Evolutionary conservation across 2,329 filamentous ascomycete species (phyloP), one percentile per base, ranked within the genome.

Genomic region (Diaporthe destruens): DNA sequence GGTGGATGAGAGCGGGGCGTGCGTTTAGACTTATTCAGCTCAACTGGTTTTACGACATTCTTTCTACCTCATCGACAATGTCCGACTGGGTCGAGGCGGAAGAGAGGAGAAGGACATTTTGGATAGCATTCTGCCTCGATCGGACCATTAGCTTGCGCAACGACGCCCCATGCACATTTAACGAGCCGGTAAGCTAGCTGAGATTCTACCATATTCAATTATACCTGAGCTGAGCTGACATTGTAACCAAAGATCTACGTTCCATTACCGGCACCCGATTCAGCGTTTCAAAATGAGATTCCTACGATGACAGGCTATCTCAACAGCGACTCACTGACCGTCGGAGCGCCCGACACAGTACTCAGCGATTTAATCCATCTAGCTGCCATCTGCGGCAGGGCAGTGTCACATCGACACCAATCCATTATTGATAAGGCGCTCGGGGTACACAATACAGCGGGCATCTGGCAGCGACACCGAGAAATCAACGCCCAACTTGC

Each of bases 1-100:
- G 73, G 12, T 78, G 76, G 76, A 75, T 77, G 20, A 77, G 75
- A 59, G 76, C 76, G 44, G 76, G 77, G 36, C 74, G 76, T 73
- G 75, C 76, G 34, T 77, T 77, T 56, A 71, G 76, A 65, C 70
- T 77, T 39, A 75, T 78, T 23, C 76, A 77, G 70, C 74, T 77
- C 44, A 65, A 65, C 61, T 65, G 61, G 61, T 65, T 65, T 51
- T 51, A 51, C 29, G 61, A 65, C 34, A 65, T 65, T 44, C 61
- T 65, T 36, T 65, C 61, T 25, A 25, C 61, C 12, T 39, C 61
- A 12, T 65, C 61, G 47, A 65, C 32, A 2, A 36, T 65, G 29
- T 65, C 61, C 14, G 61, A 65, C n/a, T 65, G 61, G 61, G 44
- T 51, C 29, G 61, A 39, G n/a, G 69, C 69, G 3, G 69, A 71